A percentile compares a stretch with the other conserved stretches of the same genome.
Evolutionary conservation across 1,139 yeast species (phyloP).

Genomic region (Pichia sp.): DNA sequence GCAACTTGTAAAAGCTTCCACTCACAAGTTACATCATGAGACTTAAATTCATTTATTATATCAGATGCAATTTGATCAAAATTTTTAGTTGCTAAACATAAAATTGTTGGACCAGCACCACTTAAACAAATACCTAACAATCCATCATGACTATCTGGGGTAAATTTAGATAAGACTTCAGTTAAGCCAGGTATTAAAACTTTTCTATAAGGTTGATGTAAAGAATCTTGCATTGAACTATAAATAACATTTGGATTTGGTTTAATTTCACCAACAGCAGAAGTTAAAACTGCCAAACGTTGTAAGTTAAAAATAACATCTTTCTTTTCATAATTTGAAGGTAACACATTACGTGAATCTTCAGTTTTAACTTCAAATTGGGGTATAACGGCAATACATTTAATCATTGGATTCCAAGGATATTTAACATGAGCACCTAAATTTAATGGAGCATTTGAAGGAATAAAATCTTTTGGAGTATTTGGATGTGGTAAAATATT

Average conservation of each 20-base stretch:
- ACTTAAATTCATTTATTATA: slow-evolving; percentile 62
- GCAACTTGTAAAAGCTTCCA: slow-evolving; percentile 88
- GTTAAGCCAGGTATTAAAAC: slow-evolving; percentile 85
- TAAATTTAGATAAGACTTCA: slow-evolving; percentile 72
- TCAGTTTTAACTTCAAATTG: slow-evolving; percentile 93
- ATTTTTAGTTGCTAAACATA: slow-evolving; percentile 85
- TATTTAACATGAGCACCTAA: slow-evolving; percentile 89
- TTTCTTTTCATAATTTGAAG: slow-evolving; percentile 66
- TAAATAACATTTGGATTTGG: slow-evolving; percentile 80
- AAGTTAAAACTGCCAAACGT: slow-evolving; percentile 65
- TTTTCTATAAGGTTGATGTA: slow-evolving; percentile 94
- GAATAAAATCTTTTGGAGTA: slow-evolving; percentile 35
- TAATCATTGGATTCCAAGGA: slow-evolving; percentile 73
- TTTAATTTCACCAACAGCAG: slow-evolving; percentile 76
- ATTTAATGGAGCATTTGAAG: slow-evolving; percentile 76
- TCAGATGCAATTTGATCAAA: slow-evolving; percentile 78
- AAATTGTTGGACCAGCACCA: slow-evolving; percentile 97
- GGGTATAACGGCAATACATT: slow-evolving; percentile 88
- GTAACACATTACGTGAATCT: slow-evolving; percentile 81
- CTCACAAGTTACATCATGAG: slow-evolving; percentile 62
- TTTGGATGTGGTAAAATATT: slow-evolving; percentile 68
- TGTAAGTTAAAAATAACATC: slow-evolving; percentile 88
- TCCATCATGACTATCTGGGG: slow-evolving; percentile 79
- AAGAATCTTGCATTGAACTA: slow-evolving; percentile 93
- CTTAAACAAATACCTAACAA: slow-evolving; percentile 89